Base-by-base conservation (phyloP, 1,284 basidiomycete genomes). In the Acaromyces ingoldii region DNA sequence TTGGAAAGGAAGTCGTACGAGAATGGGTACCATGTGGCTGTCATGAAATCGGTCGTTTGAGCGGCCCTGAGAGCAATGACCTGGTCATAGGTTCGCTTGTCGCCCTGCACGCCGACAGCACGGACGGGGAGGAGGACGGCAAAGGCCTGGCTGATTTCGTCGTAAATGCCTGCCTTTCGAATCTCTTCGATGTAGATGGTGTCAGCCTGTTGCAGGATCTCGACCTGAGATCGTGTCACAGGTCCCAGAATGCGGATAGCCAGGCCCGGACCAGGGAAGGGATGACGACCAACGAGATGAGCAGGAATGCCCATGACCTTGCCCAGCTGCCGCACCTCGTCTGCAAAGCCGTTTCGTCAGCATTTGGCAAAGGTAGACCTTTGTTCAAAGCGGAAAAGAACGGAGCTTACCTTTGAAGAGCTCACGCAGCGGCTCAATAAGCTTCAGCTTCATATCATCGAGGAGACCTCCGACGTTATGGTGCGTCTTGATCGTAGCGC, bases 401-500 rank as follows among this genome's bases (percentile, higher is more conserved):
- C n/a, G 4, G 17, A 4, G 74, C 80, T 39, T 62, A 89, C 91
- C 91, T 81, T 98, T 98, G 84, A 99, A 99, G 22, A 99, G 82
- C 79, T 98, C 95, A 33, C 95, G 83, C 41, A 99, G 80, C 33
- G 95, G 95, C 79, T 99, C 95, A 64, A 99, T 97, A 39, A 99
- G 82, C 80, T 98, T 98, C 64, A 99, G 82, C 78, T 95, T 97
- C 95, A 98, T 99, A 77, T 98, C 87, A 72, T 89, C 89, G 57
- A 98, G 80, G 45, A 99, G 80, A 9, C 95, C 95, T 28, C 95
- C 95, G 60, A 98, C 95, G 70, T 99, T 99, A 78, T 98, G 95
- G 76, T 99, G 95, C 7, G 95, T 97, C 82, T 99, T 98, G 81
- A 99, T 98, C 15, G 93, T 98, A 40, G 95, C 95, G 64, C 88